Conservation (phyloP, 2,329 filamentous ascomycete genomes). For the Trichothecium sympodiale region DNA sequence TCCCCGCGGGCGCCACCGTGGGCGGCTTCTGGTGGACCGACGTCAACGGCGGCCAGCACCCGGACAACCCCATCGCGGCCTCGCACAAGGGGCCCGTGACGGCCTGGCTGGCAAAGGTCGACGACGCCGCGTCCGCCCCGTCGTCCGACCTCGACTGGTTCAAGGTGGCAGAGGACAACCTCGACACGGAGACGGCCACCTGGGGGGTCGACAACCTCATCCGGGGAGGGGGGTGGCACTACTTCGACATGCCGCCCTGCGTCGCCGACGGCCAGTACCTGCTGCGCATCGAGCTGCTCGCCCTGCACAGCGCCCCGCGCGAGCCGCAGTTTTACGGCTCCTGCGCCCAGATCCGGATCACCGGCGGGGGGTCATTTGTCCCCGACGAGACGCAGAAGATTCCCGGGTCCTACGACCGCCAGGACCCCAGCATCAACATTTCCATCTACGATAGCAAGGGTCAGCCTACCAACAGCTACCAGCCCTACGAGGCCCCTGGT, state of each 20-base stretch:
- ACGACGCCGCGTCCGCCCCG: slow-evolving; percentile 29
- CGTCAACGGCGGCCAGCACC: slow-evolving; percentile 36
- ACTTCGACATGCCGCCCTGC: slow-evolving; percentile 24
- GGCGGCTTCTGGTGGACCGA: slow-evolving; percentile 39
- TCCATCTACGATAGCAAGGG: slow-evolving; percentile 21
- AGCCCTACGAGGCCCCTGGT: slow-evolving; percentile 23
- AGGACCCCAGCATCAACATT: slow-evolving; percentile 20
- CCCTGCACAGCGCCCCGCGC: slow-evolving; percentile 20
- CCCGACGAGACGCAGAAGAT: slow-evolving; percentile 11
- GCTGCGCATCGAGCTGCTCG: slow-evolving; percentile 28
- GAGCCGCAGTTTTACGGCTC: slow-evolving; percentile 13
- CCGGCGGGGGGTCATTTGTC: slow-evolving; percentile 12
- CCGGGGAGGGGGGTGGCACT: slow-evolving; percentile 17
- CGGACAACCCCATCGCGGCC: slow-evolving; percentile 35
- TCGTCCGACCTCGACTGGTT: slow-evolving; percentile 32
- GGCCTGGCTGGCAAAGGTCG: slow-evolving; percentile 36
- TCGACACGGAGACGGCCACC: slow-evolving; percentile 9
- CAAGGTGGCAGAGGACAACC: slow-evolving; percentile 36
- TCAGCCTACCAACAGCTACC: slow-evolving; percentile 17
- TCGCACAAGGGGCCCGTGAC: slow-evolving; percentile 38
- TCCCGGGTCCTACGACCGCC: slow-evolving; percentile 22
- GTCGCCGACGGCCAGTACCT: slow-evolving; percentile 30
- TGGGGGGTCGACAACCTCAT: slow-evolving; percentile 19
- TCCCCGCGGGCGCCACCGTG: slow-evolving; percentile 36
- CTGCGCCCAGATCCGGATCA: slow-evolving; percentile 20